phyloP scores from a whole-genome alignment of 192 early-diverging fungal species.

The Podila clonocystis region DNA sequence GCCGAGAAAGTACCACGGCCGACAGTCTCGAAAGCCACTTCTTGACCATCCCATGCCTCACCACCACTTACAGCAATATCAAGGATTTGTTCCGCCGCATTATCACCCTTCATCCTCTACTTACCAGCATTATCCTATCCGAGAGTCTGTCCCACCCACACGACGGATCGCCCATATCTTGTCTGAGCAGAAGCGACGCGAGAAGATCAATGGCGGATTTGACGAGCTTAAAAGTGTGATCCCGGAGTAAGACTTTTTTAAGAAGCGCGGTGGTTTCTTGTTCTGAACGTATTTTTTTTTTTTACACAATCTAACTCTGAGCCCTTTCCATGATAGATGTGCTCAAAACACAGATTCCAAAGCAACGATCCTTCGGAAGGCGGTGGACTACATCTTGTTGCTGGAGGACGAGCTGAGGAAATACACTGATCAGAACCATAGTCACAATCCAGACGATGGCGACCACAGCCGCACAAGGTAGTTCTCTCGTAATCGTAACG shows the following conservation, averaged over 20 bases:
- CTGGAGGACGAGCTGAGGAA: constrained; percentile 28
- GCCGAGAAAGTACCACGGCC: background rate
- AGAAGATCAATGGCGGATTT: constrained; percentile 55
- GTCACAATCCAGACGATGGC: too few species aligned
- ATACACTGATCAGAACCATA: constrained; percentile 5
- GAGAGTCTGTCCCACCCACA: constrained; percentile 13
- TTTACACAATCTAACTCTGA: background rate
- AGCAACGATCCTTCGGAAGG: constrained; percentile 29
- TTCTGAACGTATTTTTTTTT: background rate
- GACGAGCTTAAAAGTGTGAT: constrained; percentile 53
- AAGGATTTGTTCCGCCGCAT: background rate
- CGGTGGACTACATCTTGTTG: constrained; percentile 28
- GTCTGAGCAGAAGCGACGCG: constrained; percentile 52
- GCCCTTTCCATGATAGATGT: constrained; percentile 7
- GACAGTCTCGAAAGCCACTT: constrained; percentile 1
- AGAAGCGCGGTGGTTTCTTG: background rate
- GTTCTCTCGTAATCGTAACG: too few species aligned
- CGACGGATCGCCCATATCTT: constrained; percentile 53
- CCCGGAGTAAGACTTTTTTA: constrained; percentile 29
- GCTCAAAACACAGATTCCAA: constrained; percentile 42
- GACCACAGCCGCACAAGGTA: too few species aligned
- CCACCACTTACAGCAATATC: background rate
- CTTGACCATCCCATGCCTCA: background rate
- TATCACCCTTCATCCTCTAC: background rate
- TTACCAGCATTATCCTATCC: background rate